A percentile compares a stretch with the other conserved stretches of the same genome.
These are phyloP conservation scores for Auriculariales sp. DNA, from an alignment of 768 basidiomycete genomes.

Conservation along the genomic window DNA sequence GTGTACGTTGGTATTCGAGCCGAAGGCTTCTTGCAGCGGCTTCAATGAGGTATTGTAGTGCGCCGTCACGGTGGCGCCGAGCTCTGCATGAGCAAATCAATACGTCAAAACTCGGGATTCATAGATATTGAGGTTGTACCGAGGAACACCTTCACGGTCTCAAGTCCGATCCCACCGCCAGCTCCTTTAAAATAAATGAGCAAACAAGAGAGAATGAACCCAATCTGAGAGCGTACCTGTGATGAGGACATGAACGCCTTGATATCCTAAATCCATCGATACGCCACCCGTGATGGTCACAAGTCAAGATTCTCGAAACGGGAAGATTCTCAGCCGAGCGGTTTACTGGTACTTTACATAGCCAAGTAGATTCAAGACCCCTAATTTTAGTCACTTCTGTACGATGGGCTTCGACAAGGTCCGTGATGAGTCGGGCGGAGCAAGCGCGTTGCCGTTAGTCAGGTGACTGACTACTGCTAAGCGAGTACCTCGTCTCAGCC, in stretches of 20 bases:
- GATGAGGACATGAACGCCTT: constrained; percentile 49
- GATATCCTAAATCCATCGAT: constrained; percentile 46
- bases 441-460: no score
- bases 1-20: constrained; percentile 16
- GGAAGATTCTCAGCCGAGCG: no score
- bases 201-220: not conserved
- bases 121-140: constrained; percentile 18
- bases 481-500: no score
- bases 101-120: not conserved
- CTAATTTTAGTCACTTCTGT: no score
- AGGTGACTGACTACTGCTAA: no score
- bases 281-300: no score
- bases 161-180: constrained; percentile 62
- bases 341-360: no score
- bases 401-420: no score
- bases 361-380: no score
- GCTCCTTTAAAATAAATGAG: constrained; percentile 27
- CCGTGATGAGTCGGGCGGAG: no score
- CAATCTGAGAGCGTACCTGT: constrained; percentile 29
- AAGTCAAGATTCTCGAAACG: no score
- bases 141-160: constrained; percentile 40
- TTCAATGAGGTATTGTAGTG: constrained; percentile 48
- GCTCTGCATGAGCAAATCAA: constrained; percentile 26
- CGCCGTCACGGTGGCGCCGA: constrained; percentile 56
- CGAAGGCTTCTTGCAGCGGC: constrained; percentile 24